These are phyloP conservation scores for Danielia oregonensis DNA, from an alignment of 805 yeast genomes.

Conservation along the genomic window DNA sequence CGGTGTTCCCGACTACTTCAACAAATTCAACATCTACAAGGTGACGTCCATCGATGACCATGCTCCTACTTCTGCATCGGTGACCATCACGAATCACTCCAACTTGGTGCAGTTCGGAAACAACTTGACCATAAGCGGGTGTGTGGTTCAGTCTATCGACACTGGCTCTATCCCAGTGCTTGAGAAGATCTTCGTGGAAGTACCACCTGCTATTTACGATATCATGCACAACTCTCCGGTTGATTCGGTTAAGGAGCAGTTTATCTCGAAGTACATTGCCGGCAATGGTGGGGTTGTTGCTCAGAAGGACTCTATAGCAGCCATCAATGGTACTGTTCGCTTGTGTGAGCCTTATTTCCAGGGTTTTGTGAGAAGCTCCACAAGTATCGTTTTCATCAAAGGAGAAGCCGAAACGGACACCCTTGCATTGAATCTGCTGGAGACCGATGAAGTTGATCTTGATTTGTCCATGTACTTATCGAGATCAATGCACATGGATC, in stretches of 20 bases:
- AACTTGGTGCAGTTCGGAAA: constrained; percentile 30
- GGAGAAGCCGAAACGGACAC: constrained; percentile 9
- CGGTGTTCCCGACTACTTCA: constrained; percentile 38
- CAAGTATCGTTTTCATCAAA: constrained; percentile 55
- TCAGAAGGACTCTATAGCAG: constrained; percentile 41
- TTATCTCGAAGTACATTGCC: constrained; percentile 22
- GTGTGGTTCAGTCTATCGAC: constrained; percentile 34
- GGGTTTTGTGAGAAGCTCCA: constrained; percentile 47
- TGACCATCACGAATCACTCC: constrained; percentile 38
- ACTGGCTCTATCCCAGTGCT: constrained; percentile 34
- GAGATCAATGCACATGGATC: constrained; percentile 18
- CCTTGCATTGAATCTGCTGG: neutral
- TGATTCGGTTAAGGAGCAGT: constrained; percentile 30
- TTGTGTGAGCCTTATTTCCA: constrained; percentile 74
- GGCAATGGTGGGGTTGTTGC: constrained; percentile 27
- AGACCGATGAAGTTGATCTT: constrained; percentile 11
- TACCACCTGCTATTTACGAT: constrained; percentile 42
- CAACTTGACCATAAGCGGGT: constrained; percentile 40
- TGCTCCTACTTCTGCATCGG: constrained; percentile 21
- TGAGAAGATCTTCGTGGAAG: constrained; percentile 42
- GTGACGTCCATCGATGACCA: constrained; percentile 28
- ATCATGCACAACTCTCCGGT: constrained; percentile 29
- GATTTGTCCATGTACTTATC: constrained; percentile 34
- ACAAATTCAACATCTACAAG: constrained; percentile 32
- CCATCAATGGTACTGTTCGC: constrained; percentile 47